phyloP scores from a whole-genome alignment of 139 green algal species.

The Coelastrella sp. region DNA sequence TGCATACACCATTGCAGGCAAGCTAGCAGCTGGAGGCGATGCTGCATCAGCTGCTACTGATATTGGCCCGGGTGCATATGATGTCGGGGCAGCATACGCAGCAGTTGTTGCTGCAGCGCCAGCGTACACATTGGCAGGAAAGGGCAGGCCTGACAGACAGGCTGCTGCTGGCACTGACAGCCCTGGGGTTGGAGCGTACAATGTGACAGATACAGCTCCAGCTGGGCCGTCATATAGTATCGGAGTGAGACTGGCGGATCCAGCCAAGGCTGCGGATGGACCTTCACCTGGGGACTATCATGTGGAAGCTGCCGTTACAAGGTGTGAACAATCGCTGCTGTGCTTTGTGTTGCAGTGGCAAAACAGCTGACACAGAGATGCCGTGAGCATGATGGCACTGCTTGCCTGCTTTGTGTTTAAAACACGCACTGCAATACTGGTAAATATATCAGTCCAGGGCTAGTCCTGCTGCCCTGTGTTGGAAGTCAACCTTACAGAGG shows the following conservation, averaged over 20 bases:
- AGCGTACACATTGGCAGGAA: conserved; percentile 12
- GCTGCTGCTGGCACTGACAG: neutral
- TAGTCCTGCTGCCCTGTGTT: no score
- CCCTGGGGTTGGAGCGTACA: neutral
- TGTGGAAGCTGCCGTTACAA: neutral
- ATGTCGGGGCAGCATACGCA: neutral
- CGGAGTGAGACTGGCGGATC: neutral
- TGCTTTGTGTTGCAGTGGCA: neutral
- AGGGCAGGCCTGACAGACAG: neutral
- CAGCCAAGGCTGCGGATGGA: neutral
- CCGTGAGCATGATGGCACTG: no score
- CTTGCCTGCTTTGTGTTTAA: no score
- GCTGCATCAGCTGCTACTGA: neutral
- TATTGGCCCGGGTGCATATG: neutral
- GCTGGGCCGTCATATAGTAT: neutral
- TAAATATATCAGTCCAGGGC: no score
- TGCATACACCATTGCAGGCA: conserved; percentile 8
- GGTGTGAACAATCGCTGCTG: neutral
- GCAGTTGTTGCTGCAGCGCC: neutral
- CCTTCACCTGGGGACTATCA: neutral
- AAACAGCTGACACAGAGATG: neutral
- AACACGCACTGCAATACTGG: no score
- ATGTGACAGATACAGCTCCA: neutral
- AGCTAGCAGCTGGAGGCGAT: neutral
- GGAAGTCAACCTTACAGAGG: no score